These are phyloP conservation scores for Entomortierella chlamydospora DNA, from an alignment of 192 early-diverging fungal species.

Conservation along the genomic window DNA sequence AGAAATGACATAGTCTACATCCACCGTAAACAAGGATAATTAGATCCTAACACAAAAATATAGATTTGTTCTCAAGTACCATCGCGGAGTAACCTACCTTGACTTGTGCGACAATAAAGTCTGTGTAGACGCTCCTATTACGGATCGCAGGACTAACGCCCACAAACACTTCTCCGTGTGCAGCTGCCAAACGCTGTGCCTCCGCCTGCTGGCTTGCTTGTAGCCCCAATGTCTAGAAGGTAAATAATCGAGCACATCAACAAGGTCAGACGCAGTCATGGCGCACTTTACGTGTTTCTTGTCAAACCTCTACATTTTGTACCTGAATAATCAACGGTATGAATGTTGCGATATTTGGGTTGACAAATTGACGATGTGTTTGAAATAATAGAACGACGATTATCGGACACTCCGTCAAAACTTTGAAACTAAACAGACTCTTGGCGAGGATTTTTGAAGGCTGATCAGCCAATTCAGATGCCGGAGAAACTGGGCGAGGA, in stretches of 20 bases:
- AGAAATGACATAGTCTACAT: constrained; percentile 93
- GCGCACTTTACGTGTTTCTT: no score
- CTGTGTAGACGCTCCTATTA: constrained; percentile 79
- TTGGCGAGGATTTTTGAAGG: constrained; percentile 74
- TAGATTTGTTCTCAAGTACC: background rate
- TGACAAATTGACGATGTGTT: constrained; percentile 85
- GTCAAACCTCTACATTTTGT: background rate
- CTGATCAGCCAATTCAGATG: constrained; percentile 64
- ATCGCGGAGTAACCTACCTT: constrained; percentile 69
- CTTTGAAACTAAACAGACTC: constrained; percentile 94
- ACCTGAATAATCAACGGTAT: constrained; percentile 91
- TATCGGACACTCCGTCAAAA: constrained; percentile 97
- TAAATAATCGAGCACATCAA: background rate
- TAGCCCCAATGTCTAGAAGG: constrained; percentile 61
- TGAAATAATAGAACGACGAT: constrained; percentile 97
- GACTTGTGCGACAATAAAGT: constrained; percentile 96
- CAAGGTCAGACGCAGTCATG: no score
- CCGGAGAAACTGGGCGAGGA: constrained; percentile 81
- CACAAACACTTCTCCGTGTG: constrained; percentile 75
- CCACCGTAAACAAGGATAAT: background rate
- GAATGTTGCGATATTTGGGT: constrained; percentile 84
- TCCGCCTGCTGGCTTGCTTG: constrained; percentile 69
- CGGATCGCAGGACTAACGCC: constrained; percentile 82
- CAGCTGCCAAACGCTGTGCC: constrained; percentile 59
- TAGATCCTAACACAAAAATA: no score